Evolutionary conservation across 2,329 filamentous ascomycete genomes (phyloP), one percentile per base, ranked within the genome.

Genomic region (Fusarium agapanthi): DNA sequence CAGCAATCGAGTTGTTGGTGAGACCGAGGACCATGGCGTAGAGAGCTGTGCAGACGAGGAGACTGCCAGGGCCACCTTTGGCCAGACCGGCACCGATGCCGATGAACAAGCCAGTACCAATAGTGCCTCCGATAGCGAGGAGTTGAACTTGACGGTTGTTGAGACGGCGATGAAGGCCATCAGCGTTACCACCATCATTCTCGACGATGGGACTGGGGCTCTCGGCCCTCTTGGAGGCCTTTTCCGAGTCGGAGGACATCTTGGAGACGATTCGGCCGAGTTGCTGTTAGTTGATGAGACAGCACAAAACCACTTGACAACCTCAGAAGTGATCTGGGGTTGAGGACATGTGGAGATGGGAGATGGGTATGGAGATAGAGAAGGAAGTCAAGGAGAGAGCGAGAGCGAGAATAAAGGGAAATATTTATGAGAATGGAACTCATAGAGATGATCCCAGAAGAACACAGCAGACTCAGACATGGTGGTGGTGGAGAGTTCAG

Each of bases 71-170:
- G 22, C 71, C 71, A 41, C 71, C 71, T 20, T 74, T 74, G 41
- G 71, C 71, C 34, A 74, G 26, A 24, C 71, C 71, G 45, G 71
- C 71, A 20, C 71, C 71, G 50, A 74, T 74, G 48, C 71, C 71
- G 38, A 74, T 69, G 22, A 74, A 74, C 56, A 74, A 26, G 16
- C 71, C 71, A 11, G 71, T 74, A 18, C 71, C 71, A 16, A 74
- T 5, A 12, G 71, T 74, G 5, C 71, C 71, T 30, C 71, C 71
- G 16, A 74, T 72, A 5, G 71, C n/a, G 12, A 74, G 65, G 2
- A 75, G 72, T n/a, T 75, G 72, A 2, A 75, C 67, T 18, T 75
- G 72, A 32, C 72, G 69, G 34, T 74, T 74, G 50, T 74, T 74
- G 43, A 74, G 72, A 30, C 72, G 72, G 28, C 72, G 72, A 61